Conservation (phyloP, 1,139 yeast genomes). For the Meyerozyma carpophila region DNA sequence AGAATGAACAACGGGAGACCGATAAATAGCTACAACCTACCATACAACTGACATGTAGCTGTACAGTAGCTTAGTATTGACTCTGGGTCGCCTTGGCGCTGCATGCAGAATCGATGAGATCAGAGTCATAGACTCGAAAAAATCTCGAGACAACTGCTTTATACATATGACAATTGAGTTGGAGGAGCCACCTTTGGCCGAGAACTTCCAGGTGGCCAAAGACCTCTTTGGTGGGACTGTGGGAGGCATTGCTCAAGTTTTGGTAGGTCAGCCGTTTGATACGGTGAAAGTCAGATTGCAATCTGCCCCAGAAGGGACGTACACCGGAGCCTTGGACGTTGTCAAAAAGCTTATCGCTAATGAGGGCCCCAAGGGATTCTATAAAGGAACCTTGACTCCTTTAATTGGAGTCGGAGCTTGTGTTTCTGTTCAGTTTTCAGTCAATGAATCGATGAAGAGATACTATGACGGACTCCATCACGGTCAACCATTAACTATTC, state of each 20-base stretch:
- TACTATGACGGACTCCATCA: conserved; percentile 40
- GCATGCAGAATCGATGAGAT: background rate
- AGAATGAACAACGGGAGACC: conserved; percentile 7
- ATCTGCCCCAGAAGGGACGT: conserved; percentile 74
- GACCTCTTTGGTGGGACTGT: conserved; percentile 87
- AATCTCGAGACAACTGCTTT: background rate
- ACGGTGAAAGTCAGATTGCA: conserved; percentile 90
- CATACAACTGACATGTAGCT: background rate
- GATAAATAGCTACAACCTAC: background rate
- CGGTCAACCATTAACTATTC: conserved; percentile 38
- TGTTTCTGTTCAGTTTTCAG: conserved; percentile 76
- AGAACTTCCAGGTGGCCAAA: conserved; percentile 56
- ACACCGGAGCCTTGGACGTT: conserved; percentile 71
- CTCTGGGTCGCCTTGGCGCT: background rate
- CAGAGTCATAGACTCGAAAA: background rate
- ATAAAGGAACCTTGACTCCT: conserved; percentile 82
- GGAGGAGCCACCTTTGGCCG: conserved; percentile 41
- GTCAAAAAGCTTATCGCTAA: conserved; percentile 60
- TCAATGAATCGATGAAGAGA: conserved; percentile 91
- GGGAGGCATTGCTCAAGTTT: conserved; percentile 92
- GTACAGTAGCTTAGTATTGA: background rate
- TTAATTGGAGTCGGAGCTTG: conserved; percentile 92
- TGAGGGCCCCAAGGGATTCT: conserved; percentile 79
- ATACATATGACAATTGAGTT: conserved; percentile 34
- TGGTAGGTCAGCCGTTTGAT: conserved; percentile 96